Conservation (phyloP, 1,139 yeast species). For the Geotrichum europaeum region DNA sequence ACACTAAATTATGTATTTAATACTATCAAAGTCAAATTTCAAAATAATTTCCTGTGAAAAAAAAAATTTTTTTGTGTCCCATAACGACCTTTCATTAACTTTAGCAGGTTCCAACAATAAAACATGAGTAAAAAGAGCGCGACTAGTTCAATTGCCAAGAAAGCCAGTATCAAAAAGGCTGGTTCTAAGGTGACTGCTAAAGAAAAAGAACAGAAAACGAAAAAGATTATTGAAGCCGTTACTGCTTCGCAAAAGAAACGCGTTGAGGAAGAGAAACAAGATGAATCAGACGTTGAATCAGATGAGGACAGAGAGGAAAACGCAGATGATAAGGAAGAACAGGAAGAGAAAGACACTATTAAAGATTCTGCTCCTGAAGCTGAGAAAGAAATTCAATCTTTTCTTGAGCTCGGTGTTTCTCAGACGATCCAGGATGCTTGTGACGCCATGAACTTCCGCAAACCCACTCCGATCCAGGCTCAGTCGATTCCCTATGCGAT, state of each 20-base stretch:
- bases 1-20: neutral
- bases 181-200: neutral
- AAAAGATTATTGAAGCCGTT: slow-evolving; percentile 12
- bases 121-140: neutral
- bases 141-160: neutral
- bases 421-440: slow-evolving; percentile 50
- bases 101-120: neutral
- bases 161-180: neutral
- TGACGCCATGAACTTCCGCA: slow-evolving; percentile 67
- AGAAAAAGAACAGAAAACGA: slow-evolving; percentile 9
- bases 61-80: neutral
- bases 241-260: slow-evolving; percentile 10
- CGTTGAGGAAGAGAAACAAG: neutral
- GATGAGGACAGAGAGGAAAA: neutral
- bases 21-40: neutral
- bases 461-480: slow-evolving; percentile 92
- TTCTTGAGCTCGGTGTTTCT: slow-evolving; percentile 12
- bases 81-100: neutral
- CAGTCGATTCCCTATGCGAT: slow-evolving; percentile 90
- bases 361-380: slow-evolving; percentile 2
- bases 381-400: slow-evolving; percentile 11
- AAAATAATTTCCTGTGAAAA: neutral
- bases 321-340: neutral
- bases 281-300: neutral
- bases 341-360: neutral